Evolutionary conservation across 495 filamentous ascomycete genomes (phyloP), one percentile per base, ranked within the genome.

Genomic region (Podospora fimiseda): DNA sequence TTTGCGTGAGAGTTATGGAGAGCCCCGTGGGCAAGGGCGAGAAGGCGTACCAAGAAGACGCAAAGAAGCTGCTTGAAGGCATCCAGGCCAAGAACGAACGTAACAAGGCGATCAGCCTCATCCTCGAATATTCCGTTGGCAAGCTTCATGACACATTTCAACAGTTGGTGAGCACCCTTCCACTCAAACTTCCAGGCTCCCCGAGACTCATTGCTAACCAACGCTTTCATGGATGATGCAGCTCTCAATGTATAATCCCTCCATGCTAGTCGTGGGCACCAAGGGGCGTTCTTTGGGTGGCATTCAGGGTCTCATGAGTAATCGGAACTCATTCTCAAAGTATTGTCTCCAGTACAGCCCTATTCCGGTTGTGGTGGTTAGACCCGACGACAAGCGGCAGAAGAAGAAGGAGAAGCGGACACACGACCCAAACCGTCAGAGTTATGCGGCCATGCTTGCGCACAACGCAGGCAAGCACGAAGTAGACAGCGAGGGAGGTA

Each of bases 341-440:
- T 98, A 95, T 73, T 96, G 93, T 59, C 78, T 96, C 11, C 92
- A 97, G 65, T 88, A 95, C 68, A 95, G 89, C 7, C 93, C 93
- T 1, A 88, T 98, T 16, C 93, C 93, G n/a, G 92, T 96, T 2
- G 89, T 96, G 33, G 94, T 98, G 24, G 93, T 97, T 36, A 83
- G 93, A 1, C 91, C 93, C 43, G 86, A 85, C 21, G 83, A 88
- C 48, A 95, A 96, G 71, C 86, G 93, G 4, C 79, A 85, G 58
- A 95, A 94, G 70, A 95, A 94, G 68, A 96, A 95, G 67, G 78
- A 79, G 55, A 96, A 96, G 73, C 86, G 93, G 23, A 80, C 82
- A 13, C 80, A 83, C 41, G 89, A 97, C 55, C 89, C 90, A 6
- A 74, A 67, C 27, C 77, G 93, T 42, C 84, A 86, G 56, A 85